Conservation (phyloP, 179 eudicot species). For the Sideroxylon spinosum region DNA sequence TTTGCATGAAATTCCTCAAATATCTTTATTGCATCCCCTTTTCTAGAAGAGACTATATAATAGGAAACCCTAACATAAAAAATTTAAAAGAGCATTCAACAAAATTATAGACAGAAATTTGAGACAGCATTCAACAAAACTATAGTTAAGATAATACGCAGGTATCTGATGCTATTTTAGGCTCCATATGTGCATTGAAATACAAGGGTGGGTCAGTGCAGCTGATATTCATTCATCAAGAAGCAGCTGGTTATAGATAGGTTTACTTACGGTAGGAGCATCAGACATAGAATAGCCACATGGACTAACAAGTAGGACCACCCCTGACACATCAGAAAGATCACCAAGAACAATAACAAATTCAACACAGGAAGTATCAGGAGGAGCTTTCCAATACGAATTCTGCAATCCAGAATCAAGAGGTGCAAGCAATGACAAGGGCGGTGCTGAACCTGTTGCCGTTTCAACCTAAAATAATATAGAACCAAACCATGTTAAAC, state of each 20-base stretch:
- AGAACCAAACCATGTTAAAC: not conserved
- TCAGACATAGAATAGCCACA: conserved; percentile 90
- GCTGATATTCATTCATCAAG: not conserved
- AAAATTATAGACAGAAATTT: not conserved
- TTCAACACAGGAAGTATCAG: conserved; percentile 58
- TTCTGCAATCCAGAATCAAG: conserved; percentile 57
- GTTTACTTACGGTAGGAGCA: conserved; percentile 71
- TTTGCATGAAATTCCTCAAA: no score
- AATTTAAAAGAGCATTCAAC: no score
- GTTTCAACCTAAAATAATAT: conserved; percentile 61
- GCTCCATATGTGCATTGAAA: not conserved
- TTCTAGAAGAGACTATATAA: not conserved
- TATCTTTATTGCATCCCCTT: not conserved
- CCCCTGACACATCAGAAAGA: conserved; percentile 82
- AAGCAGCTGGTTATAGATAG: conserved; percentile 8
- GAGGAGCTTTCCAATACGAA: conserved; percentile 89
- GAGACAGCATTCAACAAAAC: not conserved
- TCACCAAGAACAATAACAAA: conserved; percentile 67
- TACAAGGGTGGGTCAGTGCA: not conserved
- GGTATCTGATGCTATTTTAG: not conserved
- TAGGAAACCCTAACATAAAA: conserved; percentile 3
- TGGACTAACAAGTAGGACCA: conserved; percentile 68
- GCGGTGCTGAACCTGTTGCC: conserved; percentile 80
- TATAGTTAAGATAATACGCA: not conserved
- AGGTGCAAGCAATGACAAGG: conserved; percentile 80